Conservation (phyloP, 495 filamentous ascomycete species). For the Penicillium bialowiezense region DNA sequence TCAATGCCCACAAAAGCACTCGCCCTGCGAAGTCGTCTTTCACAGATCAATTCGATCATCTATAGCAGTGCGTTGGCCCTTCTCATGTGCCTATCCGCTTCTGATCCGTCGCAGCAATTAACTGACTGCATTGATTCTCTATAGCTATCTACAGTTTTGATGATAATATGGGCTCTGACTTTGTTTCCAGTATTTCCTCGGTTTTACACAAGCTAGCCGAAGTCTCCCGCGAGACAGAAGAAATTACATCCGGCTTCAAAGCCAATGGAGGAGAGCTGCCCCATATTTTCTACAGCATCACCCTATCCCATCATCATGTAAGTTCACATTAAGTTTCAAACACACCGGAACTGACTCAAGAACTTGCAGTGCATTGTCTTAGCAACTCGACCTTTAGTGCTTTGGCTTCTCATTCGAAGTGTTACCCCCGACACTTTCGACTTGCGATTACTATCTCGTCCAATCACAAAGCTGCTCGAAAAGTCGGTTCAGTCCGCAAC, state of each 20-base stretch:
- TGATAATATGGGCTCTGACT: background rate
- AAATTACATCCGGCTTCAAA: background rate
- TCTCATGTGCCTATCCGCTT: background rate
- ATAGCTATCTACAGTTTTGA: background rate
- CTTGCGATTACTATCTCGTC: no score
- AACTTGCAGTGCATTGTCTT: background rate
- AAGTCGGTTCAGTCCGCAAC: no score
- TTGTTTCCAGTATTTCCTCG: background rate
- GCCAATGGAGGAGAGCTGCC: background rate
- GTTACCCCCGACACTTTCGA: background rate
- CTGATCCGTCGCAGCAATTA: no score
- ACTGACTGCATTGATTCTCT: no score
- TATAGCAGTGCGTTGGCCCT: background rate
- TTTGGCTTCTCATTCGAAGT: conserved; percentile 1
- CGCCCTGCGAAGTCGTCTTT: background rate
- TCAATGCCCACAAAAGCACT: background rate
- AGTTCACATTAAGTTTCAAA: no score
- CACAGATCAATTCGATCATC: conserved; percentile 1
- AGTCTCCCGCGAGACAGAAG: background rate
- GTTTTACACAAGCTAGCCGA: background rate
- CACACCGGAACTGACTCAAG: no score
- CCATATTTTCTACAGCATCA: background rate
- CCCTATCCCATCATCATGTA: background rate
- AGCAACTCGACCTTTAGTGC: background rate
- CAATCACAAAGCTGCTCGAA: no score